These are phyloP conservation scores for Aspergillus ustus DNA, from an alignment of 2,329 filamentous ascomycete genomes.

Conservation along the genomic window DNA sequence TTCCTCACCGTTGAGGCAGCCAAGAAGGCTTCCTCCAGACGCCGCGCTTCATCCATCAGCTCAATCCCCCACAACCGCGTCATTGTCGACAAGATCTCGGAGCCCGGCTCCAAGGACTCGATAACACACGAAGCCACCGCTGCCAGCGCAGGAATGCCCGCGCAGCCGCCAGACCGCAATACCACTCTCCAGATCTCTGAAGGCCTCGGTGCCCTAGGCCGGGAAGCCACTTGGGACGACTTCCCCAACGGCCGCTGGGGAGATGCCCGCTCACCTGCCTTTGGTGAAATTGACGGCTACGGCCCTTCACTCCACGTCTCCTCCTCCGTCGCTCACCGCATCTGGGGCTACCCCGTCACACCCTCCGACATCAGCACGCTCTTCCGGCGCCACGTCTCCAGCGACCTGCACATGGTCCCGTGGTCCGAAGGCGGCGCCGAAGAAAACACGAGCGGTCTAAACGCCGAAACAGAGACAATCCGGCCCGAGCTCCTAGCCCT, in stretches of 20 bases:
- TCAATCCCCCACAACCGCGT: slow-evolving; percentile 87
- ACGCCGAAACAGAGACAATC: slow-evolving; percentile 81
- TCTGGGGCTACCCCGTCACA: slow-evolving; percentile 81
- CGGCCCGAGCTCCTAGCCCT: slow-evolving; percentile 73
- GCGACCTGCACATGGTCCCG: slow-evolving; percentile 79
- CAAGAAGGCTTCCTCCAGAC: slow-evolving; percentile 43
- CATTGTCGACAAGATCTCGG: slow-evolving; percentile 67
- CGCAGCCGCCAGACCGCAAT: slow-evolving; percentile 72
- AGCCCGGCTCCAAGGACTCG: slow-evolving; percentile 42
- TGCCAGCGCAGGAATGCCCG: slow-evolving; percentile 74
- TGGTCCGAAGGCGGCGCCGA: slow-evolving; percentile 84
- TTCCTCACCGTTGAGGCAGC: slow-evolving; percentile 28
- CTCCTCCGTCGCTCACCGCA: slow-evolving; percentile 75
- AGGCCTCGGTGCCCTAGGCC: slow-evolving; percentile 83
- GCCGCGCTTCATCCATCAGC: slow-evolving; percentile 77
- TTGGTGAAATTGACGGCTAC: slow-evolving; percentile 97
- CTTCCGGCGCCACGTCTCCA: slow-evolving; percentile 80
- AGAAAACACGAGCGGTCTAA: slow-evolving; percentile 47
- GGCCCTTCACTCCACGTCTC: slow-evolving; percentile 94
- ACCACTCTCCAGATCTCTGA: slow-evolving; percentile 93
- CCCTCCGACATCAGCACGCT: slow-evolving; percentile 74
- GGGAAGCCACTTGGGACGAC: slow-evolving; percentile 98
- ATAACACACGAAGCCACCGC: slow-evolving; percentile 69
- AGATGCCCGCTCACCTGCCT: slow-evolving; percentile 88
- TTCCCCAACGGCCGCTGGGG: slow-evolving; percentile 97